Evolutionary conservation across 228 moss, liverwort and hornwort genomes (phyloP).

Genomic region (Sphagnum fallax): DNA sequence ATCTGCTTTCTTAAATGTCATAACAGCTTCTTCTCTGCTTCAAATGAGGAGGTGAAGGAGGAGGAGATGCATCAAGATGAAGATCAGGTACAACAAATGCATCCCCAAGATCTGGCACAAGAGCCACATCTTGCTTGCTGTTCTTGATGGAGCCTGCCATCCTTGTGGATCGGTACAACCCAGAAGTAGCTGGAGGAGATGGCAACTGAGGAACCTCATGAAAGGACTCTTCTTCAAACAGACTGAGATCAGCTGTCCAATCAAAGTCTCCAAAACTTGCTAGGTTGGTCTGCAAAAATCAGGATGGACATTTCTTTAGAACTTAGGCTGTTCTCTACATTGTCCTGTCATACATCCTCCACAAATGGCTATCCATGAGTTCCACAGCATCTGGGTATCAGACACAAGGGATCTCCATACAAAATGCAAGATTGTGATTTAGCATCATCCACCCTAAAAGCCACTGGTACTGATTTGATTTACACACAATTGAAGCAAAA

Average conservation of each 20-base stretch:
- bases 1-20: neutral
- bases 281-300: constrained; percentile 54
- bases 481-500: too few species aligned
- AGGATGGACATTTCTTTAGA: too few species aligned
- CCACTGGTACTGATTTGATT: too few species aligned
- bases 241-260: constrained; percentile 83
- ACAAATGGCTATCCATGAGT: too few species aligned
- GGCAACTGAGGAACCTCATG: constrained; percentile 57
- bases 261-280: constrained; percentile 73
- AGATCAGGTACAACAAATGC: constrained; percentile 51
- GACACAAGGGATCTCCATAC: too few species aligned
- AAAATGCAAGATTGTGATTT: too few species aligned
- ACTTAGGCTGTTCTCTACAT: too few species aligned
- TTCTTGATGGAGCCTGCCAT: constrained; percentile 17
- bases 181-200: constrained; percentile 16
- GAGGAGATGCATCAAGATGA: constrained; percentile 16
- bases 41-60: constrained; percentile 7
- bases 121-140: constrained; percentile 33
- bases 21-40: constrained; percentile 35
- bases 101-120: constrained; percentile 38
- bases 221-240: constrained; percentile 71
- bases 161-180: constrained; percentile 16
- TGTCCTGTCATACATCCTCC: too few species aligned
- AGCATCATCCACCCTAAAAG: too few species aligned
- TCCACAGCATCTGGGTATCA: too few species aligned